A percentile compares a stretch with the other conserved stretches of the same genome.
Evolutionary conservation across 2,329 filamentous ascomycete genomes (phyloP).

Genomic region (Chaetothyriales sp.): DNA sequence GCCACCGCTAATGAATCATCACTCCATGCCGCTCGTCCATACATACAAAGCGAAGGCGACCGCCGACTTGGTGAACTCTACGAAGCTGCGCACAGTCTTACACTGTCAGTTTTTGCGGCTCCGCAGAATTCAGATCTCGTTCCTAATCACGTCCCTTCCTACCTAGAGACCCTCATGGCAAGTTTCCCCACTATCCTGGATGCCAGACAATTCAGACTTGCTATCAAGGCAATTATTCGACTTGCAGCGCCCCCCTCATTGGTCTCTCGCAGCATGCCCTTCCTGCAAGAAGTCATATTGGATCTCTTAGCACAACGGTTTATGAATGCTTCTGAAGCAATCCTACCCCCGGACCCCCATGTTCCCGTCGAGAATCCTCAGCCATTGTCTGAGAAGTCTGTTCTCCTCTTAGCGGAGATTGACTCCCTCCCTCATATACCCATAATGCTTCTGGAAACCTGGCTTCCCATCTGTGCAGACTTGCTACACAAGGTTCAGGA

Average conservation of each 20-base stretch:
- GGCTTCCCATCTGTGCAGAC: constrained; percentile 59
- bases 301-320: constrained; percentile 62
- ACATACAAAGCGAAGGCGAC: constrained; percentile 51
- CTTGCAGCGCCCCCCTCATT: constrained; percentile 68
- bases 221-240: constrained; percentile 72
- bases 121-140: constrained; percentile 63
- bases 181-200: constrained; percentile 70
- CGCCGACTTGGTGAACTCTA: constrained; percentile 56
- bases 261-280: constrained; percentile 57
- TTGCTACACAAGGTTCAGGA: constrained; percentile 53
- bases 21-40: constrained; percentile 59
- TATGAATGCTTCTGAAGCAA: constrained; percentile 39
- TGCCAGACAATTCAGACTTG: constrained; percentile 72
- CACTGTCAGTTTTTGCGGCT: constrained; percentile 66
- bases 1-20: constrained; percentile 56
- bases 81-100: constrained; percentile 72
- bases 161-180: constrained; percentile 65
- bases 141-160: constrained; percentile 61
- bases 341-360: constrained; percentile 30
- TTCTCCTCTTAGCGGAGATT: constrained; percentile 61
- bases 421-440: constrained; percentile 66
- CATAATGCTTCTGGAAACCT: constrained; percentile 59
- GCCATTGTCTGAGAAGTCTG: constrained; percentile 61
- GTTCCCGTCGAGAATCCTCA: constrained; percentile 20
- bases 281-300: constrained; percentile 65